Evolutionary conservation across 2,329 filamentous ascomycete species (phyloP), one percentile per base, ranked within the genome.

Genomic region (Aspergillus cejpii): DNA sequence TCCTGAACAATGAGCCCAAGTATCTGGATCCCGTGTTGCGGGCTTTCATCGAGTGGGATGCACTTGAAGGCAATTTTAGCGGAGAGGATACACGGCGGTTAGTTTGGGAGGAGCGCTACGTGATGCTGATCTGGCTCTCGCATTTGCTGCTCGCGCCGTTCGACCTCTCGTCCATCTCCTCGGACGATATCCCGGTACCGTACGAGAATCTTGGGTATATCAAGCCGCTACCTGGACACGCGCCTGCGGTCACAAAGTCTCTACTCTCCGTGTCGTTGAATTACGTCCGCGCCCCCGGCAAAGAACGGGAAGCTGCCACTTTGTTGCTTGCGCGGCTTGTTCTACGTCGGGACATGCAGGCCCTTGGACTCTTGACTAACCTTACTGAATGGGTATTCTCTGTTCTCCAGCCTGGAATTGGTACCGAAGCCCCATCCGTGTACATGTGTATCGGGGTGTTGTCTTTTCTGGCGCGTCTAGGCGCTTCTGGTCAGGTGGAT

Each of bases 291-390:
- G 80, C 79, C 1, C 77, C 91, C 0, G 88, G 90, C 0, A 96
- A 94, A 57, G 91, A 96, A 61, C 80, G 87, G 45, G 87, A 92
- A 65, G 88, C 89, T 7, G 90, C 92, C n/a, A 88, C 84, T 47
- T 75, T 80, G 2, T 74, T 97, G 19, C 74, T 98, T 6, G 86
- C 94, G 14, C 79, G 89, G 37, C 74, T 96, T 37, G 80, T 83
- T n/a, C 81, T 90, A 62, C 80, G 92, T 12, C 81, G 80, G 37
- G 92, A 98, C 63, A 95, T 97, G 87, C 86, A 91, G 65, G 72
- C 78, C 40, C 69, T 90, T 7, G 81, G 84, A 0, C 71, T 97
- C 2, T 72, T 92, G 26, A 68, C 80, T 37, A 74, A 76, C 2
- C 71, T 95, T 7, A 76, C 88, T 2, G 63, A 76, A 24, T 94